These are phyloP conservation scores for Mentha longifolia DNA, from an alignment of 257 asterid genomes.

Conservation along the genomic window DNA sequence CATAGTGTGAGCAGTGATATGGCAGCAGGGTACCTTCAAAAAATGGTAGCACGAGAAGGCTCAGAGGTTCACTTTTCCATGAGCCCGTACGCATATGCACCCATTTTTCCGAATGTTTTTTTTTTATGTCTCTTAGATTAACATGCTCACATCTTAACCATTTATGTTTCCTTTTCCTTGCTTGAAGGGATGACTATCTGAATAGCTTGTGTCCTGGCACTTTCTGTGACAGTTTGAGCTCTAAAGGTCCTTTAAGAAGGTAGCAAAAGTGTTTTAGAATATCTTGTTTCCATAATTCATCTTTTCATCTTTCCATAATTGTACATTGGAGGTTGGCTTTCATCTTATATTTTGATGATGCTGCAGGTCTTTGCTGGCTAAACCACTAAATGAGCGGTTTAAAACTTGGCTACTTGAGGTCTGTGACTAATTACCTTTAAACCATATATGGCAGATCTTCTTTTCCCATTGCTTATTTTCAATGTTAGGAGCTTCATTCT, in stretches of 20 bases:
- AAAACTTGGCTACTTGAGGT: slow-evolving; percentile 72
- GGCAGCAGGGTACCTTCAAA: slow-evolving; percentile 52
- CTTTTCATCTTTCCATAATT: slow-evolving; percentile 16
- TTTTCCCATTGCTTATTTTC: neutral
- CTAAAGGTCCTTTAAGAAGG: slow-evolving; percentile 64
- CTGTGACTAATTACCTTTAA: slow-evolving; percentile 30
- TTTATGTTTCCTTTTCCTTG: slow-evolving; percentile 23
- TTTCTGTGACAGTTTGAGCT: slow-evolving; percentile 40
- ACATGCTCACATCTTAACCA: neutral
- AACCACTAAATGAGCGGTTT: slow-evolving; percentile 77
- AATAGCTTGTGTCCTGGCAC: slow-evolving; percentile 65
- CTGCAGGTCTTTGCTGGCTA: slow-evolving; percentile 61
- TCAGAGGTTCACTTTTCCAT: slow-evolving; percentile 62
- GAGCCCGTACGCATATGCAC: slow-evolving; percentile 62
- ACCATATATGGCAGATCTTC: neutral
- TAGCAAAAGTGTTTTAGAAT: slow-evolving; percentile 31
- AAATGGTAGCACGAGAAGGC: slow-evolving; percentile 54
- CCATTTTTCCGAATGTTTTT: slow-evolving; percentile 22
- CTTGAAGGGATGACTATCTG: slow-evolving; percentile 76
- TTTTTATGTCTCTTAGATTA: slow-evolving; percentile 19
- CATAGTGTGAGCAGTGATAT: slow-evolving; percentile 59
- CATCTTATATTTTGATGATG: slow-evolving; percentile 32
- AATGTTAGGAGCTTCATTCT: slow-evolving; percentile 2
- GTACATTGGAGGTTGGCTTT: neutral
- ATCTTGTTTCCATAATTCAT: neutral